These are phyloP conservation scores for Tuber umbilicatum DNA, from an alignment of 495 filamentous ascomycete genomes.

Conservation along the genomic window DNA sequence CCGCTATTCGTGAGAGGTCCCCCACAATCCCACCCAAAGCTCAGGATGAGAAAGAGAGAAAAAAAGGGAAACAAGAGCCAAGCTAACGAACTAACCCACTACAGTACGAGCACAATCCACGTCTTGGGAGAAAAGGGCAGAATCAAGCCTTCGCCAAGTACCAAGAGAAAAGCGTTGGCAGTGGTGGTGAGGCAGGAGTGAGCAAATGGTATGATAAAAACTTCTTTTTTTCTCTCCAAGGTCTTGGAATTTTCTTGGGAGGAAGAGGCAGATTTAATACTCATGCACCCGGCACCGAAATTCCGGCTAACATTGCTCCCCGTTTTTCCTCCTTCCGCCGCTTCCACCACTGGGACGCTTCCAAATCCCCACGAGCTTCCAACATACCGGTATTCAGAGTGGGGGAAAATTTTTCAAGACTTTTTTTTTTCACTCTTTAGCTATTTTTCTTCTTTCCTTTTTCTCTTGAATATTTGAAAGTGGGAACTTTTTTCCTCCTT, in stretches of 20 bases:
- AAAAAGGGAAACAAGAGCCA: too few relatives aligned
- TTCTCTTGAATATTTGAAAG: background rate
- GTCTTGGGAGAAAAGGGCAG: background rate
- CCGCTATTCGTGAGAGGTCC: background rate
- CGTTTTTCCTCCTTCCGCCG: background rate
- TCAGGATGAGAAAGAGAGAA: background rate
- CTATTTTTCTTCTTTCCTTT: background rate
- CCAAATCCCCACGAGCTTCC: background rate
- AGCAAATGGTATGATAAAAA: too few relatives aligned
- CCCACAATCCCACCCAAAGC: background rate
- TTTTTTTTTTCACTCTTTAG: conserved; percentile 11
- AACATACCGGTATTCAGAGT: background rate
- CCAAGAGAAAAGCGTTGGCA: background rate
- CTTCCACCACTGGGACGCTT: background rate
- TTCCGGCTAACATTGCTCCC: background rate
- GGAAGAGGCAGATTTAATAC: background rate
- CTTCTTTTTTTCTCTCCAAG: too few relatives aligned
- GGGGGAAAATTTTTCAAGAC: conserved; percentile 11
- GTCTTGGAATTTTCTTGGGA: background rate
- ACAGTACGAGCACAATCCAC: background rate
- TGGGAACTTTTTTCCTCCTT: background rate
- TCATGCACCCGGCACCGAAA: background rate
- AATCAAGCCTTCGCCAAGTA: background rate
- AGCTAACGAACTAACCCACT: background rate
- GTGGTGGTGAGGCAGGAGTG: background rate